Conservation (phyloP, 768 basidiomycete species). For the Termitomyces sp. region DNA sequence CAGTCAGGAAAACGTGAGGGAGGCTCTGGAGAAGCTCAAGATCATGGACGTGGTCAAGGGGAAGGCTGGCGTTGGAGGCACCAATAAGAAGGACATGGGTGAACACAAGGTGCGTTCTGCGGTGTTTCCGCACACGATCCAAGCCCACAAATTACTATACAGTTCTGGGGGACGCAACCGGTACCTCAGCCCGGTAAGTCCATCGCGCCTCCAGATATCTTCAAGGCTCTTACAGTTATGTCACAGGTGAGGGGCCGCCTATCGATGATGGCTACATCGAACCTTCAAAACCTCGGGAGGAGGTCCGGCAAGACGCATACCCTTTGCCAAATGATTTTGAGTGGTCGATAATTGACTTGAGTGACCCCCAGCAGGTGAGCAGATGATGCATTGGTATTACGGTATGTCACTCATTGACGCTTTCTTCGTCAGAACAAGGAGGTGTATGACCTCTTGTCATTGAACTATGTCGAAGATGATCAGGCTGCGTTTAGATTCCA, state of each 20-base stretch:
- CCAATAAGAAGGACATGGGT: slow-evolving; percentile 76
- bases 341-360: slow-evolving; percentile 83
- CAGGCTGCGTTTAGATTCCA: slow-evolving; percentile 96
- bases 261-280: slow-evolving; percentile 88
- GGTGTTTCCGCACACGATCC: background rate
- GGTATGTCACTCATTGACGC: slow-evolving; percentile 1
- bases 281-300: slow-evolving; percentile 64
- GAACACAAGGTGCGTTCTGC: slow-evolving; percentile 73
- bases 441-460: slow-evolving; percentile 85
- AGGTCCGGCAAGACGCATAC: slow-evolving; percentile 87
- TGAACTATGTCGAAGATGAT: slow-evolving; percentile 96
- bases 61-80: slow-evolving; percentile 71
- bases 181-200: slow-evolving; percentile 79
- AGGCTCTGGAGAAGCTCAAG: slow-evolving; percentile 73
- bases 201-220: background rate
- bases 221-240: background rate
- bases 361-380: slow-evolving; percentile 67
- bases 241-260: slow-evolving; percentile 58
- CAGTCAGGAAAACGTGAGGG: slow-evolving; percentile 63
- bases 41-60: slow-evolving; percentile 85
- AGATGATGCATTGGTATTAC: background rate
- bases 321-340: slow-evolving; percentile 89
- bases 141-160: slow-evolving; percentile 7
- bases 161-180: slow-evolving; percentile 99
- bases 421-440: slow-evolving; percentile 70